Evolutionary conservation across 768 basidiomycete genomes (phyloP), one percentile per base, ranked within the genome.

Genomic region (Kwoniella sp.): DNA sequence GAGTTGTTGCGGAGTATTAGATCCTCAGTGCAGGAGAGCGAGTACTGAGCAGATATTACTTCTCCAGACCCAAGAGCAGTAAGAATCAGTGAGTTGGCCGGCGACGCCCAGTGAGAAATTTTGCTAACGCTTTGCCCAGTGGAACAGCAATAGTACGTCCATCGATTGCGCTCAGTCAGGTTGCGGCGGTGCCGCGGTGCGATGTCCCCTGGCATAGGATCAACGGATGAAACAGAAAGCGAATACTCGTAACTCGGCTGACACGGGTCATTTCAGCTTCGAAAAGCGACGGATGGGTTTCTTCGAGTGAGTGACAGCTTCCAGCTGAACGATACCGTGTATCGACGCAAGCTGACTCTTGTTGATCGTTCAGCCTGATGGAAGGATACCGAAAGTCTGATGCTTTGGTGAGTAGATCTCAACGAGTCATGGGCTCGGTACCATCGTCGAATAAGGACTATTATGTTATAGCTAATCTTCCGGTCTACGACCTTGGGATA

Each of bases 361-460:
- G n/a, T n/a, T n/a, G n/a, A n/a, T n/a, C n/a, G 17, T 0, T 7
- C 44, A 64, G 69, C 49, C 52, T 78, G 62, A 70, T 78, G 68
- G 78, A 79, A 50, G 78, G 78, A 44, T 79, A 79, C 64, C 71
- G 78, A 25, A 79, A 79, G 69, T 77, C 75, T 10, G 75, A 77
- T 60, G 75, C 75, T 13, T 48, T 77, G 56, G 67, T 73, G 55
- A 53, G 69, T 67, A 17, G 21, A n/a, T n/a, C n/a, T n/a, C n/a
- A n/a, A n/a, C 46, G 2, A 33, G 3, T 46, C 21, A 6, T 24
- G 12, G 4, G 9, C 33, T 33, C 33, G 13, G 33, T 13, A 33
- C 13, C n/a, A n/a, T n/a, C n/a, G n/a, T n/a, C n/a, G n/a, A n/a
- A 33, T 13, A 33, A 33, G 33, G 33, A 6, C 5, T 5, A 33